phyloP scores from a whole-genome alignment of 2,329 filamentous ascomycete genomes.

The Fonsecaea nubica region DNA sequence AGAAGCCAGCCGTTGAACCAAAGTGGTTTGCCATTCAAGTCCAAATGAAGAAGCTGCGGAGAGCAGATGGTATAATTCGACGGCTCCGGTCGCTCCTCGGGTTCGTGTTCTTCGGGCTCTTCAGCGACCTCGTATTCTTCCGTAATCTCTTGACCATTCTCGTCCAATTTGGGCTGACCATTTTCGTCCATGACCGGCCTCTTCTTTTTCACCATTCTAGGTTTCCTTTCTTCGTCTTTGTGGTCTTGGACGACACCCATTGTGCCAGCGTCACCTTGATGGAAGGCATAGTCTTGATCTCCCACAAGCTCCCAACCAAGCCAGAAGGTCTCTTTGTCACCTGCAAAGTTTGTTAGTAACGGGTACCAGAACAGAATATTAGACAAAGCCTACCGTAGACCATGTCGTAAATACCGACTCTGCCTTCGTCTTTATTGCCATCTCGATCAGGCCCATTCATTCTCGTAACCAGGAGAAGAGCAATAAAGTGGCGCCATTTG shows the following conservation, averaged over 20 bases:
- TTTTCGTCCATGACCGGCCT: constrained; percentile 25
- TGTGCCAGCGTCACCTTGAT: constrained; percentile 47
- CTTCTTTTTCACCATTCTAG: constrained; percentile 18
- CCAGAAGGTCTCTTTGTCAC: constrained; percentile 60
- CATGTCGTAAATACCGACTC: constrained; percentile 55
- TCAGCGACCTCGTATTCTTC: constrained; percentile 15
- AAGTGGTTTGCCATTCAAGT: constrained; percentile 49
- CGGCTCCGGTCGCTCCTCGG: constrained; percentile 19
- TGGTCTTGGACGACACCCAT: constrained; percentile 34
- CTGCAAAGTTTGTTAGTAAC: constrained; percentile 38
- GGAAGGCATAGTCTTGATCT: constrained; percentile 53
- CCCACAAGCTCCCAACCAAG: constrained; percentile 56
- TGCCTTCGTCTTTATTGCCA: constrained; percentile 46
- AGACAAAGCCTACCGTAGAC: constrained; percentile 49
- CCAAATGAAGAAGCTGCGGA: constrained; percentile 56
- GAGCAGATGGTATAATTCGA: constrained; percentile 50
- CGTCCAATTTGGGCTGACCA: constrained; percentile 34
- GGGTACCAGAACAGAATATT: not conserved
- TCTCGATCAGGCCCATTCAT: constrained; percentile 54
- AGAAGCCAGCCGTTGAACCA: constrained; percentile 58
- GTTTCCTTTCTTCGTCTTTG: constrained; percentile 20
- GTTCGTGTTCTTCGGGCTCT: constrained; percentile 18
- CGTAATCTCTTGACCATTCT: constrained; percentile 24
- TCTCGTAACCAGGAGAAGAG: constrained; percentile 49
- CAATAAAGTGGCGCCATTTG: constrained; percentile 55